These are phyloP conservation scores for Boletus sp. DNA, from an alignment of 1,284 basidiomycete genomes.

Conservation along the genomic window DNA sequence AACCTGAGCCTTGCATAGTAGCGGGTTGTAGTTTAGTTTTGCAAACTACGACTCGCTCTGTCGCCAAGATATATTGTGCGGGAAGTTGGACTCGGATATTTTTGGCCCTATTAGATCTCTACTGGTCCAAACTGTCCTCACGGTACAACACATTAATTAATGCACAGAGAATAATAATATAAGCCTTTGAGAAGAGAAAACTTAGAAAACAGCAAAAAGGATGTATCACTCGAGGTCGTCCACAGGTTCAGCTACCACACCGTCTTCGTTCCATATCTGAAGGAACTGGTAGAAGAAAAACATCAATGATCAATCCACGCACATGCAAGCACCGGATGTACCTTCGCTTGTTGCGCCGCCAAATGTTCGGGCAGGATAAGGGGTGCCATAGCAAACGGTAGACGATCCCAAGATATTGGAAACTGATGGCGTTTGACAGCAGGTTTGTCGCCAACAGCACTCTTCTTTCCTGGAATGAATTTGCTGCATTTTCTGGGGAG, in stretches of 20 bases:
- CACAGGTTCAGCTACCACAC: conserved; percentile 66
- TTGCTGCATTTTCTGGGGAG: conserved; percentile 87
- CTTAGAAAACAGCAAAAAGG: background rate
- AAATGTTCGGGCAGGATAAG: conserved; percentile 59
- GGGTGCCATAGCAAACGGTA: conserved; percentile 59
- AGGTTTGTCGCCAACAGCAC: conserved; percentile 77
- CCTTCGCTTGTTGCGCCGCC: conserved; percentile 52
- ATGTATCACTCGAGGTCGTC: conserved; percentile 37
- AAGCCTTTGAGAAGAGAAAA: conserved; percentile 5
- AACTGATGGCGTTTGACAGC: conserved; percentile 59
- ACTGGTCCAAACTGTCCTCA: conserved; percentile 9
- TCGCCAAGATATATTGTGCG: too few species aligned
- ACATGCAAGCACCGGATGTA: conserved; percentile 33
- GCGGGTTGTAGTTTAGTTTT: too few species aligned
- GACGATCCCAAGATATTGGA: conserved; percentile 65
- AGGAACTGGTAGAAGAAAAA: conserved; percentile 51
- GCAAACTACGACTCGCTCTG: too few species aligned
- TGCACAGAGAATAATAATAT: conserved; percentile 29
- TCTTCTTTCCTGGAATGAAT: conserved; percentile 83
- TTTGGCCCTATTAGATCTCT: conserved; percentile 13
- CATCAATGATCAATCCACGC: background rate
- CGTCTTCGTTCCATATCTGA: conserved; percentile 78
- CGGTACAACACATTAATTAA: conserved; percentile 31
- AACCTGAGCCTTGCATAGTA: background rate
- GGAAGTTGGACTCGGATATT: too few species aligned